phyloP scores from a whole-genome alignment of 495 filamentous ascomycete species.

The Penicillium steckii region DNA sequence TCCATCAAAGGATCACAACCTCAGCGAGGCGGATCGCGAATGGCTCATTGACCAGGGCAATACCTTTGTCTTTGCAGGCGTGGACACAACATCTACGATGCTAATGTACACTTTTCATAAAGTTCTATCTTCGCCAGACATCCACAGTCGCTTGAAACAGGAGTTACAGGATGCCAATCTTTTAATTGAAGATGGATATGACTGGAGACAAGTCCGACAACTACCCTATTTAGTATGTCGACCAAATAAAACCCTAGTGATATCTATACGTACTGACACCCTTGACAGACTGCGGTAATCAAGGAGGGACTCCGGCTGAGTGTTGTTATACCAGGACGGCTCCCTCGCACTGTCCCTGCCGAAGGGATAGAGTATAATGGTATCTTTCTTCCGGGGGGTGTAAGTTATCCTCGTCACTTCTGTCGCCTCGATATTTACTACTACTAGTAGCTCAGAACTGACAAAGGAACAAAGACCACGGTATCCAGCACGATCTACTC shows the following conservation, averaged over 20 bases:
- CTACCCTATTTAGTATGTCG: background rate
- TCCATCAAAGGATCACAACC: background rate
- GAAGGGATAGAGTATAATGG: background rate
- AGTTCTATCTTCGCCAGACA: background rate
- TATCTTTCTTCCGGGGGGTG: background rate
- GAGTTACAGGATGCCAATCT: background rate
- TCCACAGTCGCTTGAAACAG: background rate
- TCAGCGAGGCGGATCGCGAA: background rate
- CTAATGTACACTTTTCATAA: constrained; percentile 1
- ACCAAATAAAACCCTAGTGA: background rate
- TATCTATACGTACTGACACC: background rate
- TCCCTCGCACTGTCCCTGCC: background rate
- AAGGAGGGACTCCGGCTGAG: background rate
- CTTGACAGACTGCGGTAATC: background rate
- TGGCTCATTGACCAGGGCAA: background rate
- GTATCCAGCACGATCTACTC: background rate
- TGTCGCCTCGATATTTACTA: background rate
- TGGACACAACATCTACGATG: background rate
- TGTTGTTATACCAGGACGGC: background rate
- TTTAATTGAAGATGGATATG: background rate
- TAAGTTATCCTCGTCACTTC: background rate
- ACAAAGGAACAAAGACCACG: background rate
- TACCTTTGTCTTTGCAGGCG: background rate
- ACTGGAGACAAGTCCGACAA: background rate
- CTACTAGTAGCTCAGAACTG: background rate